Percentiles rank a stretch among this genome's conserved stretches.
Conservation (phyloP, 441 rosid genomes). For the Iberis amara region DNA sequence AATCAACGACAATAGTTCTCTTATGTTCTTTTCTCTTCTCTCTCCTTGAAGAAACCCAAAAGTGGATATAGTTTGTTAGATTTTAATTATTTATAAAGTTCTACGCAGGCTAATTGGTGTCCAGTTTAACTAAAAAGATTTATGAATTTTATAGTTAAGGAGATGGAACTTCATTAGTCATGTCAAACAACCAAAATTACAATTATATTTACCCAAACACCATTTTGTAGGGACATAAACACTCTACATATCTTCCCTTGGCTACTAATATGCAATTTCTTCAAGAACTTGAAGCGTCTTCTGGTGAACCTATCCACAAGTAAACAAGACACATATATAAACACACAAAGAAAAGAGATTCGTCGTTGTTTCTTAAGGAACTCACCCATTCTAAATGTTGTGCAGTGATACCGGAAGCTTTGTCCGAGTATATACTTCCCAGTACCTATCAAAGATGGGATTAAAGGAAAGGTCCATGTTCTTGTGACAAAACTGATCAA, state of each 20-base stretch:
- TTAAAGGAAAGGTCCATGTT: background rate
- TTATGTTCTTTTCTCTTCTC: no score
- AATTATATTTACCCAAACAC: constrained; percentile 6
- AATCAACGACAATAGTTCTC: no score
- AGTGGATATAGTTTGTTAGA: no score
- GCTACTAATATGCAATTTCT: constrained; percentile 71
- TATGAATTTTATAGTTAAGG: no score
- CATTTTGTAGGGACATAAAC: background rate
- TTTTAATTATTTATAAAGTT: no score
- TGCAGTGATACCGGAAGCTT: constrained; percentile 76
- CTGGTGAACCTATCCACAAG: constrained; percentile 69
- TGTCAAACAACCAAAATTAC: constrained; percentile 5
- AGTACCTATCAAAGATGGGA: constrained; percentile 51
- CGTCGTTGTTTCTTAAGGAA: constrained; percentile 6
- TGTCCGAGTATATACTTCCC: constrained; percentile 80
- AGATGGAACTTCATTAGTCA: background rate
- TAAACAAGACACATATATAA: constrained; percentile 13
- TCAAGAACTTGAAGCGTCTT: constrained; percentile 83
- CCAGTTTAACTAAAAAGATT: no score
- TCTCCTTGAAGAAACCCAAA: no score
- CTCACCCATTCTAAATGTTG: constrained; percentile 95
- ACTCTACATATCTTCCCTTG: constrained; percentile 13
- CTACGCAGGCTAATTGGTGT: no score
- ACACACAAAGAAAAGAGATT: constrained; percentile 10
- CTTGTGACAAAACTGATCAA: background rate